Conservation (phyloP, 2,329 filamentous ascomycete species). For the Thermoascus crustaceus region DNA sequence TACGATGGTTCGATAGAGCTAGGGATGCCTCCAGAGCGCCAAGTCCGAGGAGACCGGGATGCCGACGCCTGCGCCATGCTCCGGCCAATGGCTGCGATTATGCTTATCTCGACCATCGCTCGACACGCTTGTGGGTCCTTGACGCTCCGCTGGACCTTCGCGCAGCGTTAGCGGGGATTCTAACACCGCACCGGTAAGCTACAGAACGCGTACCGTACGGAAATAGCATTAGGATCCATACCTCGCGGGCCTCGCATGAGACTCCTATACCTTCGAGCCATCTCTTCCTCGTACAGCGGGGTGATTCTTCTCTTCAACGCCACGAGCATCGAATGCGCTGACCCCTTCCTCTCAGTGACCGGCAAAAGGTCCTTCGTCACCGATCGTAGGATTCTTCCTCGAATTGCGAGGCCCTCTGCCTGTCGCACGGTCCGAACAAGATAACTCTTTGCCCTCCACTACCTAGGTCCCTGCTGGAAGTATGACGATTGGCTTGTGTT, state of each 20-base stretch:
- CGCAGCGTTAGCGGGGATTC: neutral
- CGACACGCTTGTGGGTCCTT: conserved; percentile 2
- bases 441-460: neutral
- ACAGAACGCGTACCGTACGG: neutral
- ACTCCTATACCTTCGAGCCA: no score
- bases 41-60: conserved; percentile 13
- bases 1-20: no score
- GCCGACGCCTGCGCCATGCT: conserved; percentile 8
- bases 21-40: no score
- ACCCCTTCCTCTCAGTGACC: no score
- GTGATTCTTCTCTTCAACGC: no score
- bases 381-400: no score
- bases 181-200: neutral
- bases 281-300: no score
- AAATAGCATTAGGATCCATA: no score
- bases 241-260: no score
- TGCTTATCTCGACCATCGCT: conserved; percentile 23
- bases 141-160: neutral
- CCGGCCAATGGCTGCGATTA: conserved; percentile 14
- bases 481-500: neutral
- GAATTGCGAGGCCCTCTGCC: neutral
- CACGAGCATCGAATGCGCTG: no score
- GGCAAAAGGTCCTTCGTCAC: no score
- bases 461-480: neutral
- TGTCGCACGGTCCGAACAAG: neutral